These are phyloP conservation scores for Boletus bicolor DNA, from an alignment of 768 basidiomycete genomes.

Conservation along the genomic window DNA sequence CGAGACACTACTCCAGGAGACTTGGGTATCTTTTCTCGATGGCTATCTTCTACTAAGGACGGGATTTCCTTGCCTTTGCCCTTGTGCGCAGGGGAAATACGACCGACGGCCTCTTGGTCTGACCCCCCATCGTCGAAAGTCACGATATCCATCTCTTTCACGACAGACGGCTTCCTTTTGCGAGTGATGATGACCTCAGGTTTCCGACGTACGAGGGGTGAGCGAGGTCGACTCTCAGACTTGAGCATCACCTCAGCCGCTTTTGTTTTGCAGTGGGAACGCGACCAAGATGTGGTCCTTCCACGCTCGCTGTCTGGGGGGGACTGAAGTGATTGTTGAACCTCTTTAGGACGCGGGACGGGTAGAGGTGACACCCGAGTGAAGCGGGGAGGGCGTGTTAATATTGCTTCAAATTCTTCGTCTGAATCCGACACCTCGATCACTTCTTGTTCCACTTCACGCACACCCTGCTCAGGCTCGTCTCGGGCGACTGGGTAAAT, in stretches of 20 bases:
- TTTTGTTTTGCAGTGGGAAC: conserved; percentile 3
- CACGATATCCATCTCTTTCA: not conserved
- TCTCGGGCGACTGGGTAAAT: conserved; percentile 30
- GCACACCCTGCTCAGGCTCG: conserved; percentile 15
- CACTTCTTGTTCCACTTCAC: conserved; percentile 19
- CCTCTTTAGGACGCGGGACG: not conserved
- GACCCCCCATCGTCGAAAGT: not conserved
- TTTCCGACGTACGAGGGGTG: conserved; percentile 8
- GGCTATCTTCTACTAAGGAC: not conserved
- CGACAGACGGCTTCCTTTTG: conserved; percentile 1
- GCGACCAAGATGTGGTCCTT: conserved; percentile 9
- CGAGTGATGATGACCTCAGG: conserved; percentile 7
- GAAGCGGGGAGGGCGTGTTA: conserved; percentile 23
- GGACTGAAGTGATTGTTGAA: conserved; percentile 12
- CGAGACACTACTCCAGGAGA: conserved; percentile 9
- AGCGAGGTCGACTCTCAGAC: conserved; percentile 1
- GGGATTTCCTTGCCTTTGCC: conserved; percentile 20
- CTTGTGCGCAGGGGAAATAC: conserved; percentile 1
- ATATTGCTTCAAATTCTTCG: conserved; percentile 27
- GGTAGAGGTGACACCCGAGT: conserved; percentile 6
- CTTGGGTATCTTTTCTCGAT: conserved; percentile 12
- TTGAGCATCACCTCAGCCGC: not conserved
- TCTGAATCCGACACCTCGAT: conserved; percentile 30
- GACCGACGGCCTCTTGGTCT: conserved; percentile 1
- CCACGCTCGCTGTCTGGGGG: conserved; percentile 16